Base-by-base conservation (phyloP, 1,284 basidiomycete genomes). In the Ustilago nuda region DNA sequence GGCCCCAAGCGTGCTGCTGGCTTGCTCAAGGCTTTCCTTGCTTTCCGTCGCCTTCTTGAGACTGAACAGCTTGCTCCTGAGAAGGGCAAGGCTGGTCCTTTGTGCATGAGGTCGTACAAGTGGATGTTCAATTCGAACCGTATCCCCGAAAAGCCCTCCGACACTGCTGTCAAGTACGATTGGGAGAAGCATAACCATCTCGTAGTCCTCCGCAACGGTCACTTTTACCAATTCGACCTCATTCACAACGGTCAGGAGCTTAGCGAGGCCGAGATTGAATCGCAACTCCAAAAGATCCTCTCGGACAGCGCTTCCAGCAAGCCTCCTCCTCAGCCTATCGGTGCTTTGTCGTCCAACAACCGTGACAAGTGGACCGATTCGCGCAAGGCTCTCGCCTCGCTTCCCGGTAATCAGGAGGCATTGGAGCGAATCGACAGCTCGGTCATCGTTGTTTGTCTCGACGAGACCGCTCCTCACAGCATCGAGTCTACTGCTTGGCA, bases 31-130 rank as follows among this genome's bases (percentile, higher is more conserved):
- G 81, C 79, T 9, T 80, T 85, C 61, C 73, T 85, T 56, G 79
- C 76, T 19, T 85, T 85, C 78, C 78, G 84, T 43, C 60, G 76
- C 19, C 68, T 85, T 27, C 56, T 84, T 27, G 83, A 84, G 55
- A 76, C 75, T 51, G 90, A 92, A 76, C 88, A 89, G 66, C 90
- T 99, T 19, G 93, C 95, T 85, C 96, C 96, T 2, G 96, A 99
- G 84, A 94, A 92, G 87, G 90, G 92, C 53, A 91, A 92, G 61
- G 90, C 91, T 0, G 89, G 89, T 17, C 94, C 95, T 1, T 88
- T 99, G n/a, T 93, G 93, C 87, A 96, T 96, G 93, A 89, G 89
- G 3, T 94, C 94, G n/a, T 98, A 96, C 90, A 89, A 93, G 91
- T 93, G 94, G 94, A 94, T 95, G 92, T 95, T 99, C 90, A 97